Base-by-base conservation (phyloP, 2,329 filamentous ascomycete species). In the Claviceps sp. region DNA sequence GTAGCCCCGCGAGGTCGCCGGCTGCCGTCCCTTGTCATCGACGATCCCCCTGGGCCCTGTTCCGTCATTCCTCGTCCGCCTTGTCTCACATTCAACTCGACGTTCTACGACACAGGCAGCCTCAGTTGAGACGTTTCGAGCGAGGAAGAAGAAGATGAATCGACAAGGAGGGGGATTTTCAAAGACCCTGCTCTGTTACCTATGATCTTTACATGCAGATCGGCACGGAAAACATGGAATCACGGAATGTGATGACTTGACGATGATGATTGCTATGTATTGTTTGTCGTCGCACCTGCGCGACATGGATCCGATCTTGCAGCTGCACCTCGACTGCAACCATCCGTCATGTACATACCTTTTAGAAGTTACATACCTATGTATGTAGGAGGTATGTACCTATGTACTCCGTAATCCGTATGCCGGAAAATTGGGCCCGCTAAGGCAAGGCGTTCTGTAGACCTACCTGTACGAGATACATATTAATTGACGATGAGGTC, bases 301-400 rank as follows among this genome's bases (percentile, higher is more conserved):
- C 14, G 39, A 23, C n/a, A 34, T 42, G 43, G 46, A 43, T 38
- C 36, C 42, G 5, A 51, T 47, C 45, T 47, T 43, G 50, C 44
- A 43, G 50, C 44, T 36, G 50, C 50, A 47, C 36, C 50, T 46
- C 37, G 37, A 34, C n/a, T 46, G 44, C 37, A 42, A 47, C 38
- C 50, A 42, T 26, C 37, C 45, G 17, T 49, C 20, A 43, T 46
- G 13, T 38, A 17, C n/a, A n/a, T n/a, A n/a, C n/a, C n/a, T n/a
- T n/a, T n/a, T n/a, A n/a, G n/a, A n/a, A n/a, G n/a, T n/a, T n/a
- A n/a, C n/a, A n/a, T n/a, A n/a, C n/a, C n/a, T n/a, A n/a, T n/a
- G n/a, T n/a, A n/a, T n/a, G n/a, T n/a, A n/a, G n/a, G n/a, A n/a
- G n/a, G n/a, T n/a, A n/a, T n/a, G n/a, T n/a, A n/a, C n/a, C n/a